Percentiles rank a stretch among this genome's conserved stretches.
These are phyloP conservation scores for Calendula officinalis DNA, from an alignment of 129 eudicot genomes.

Conservation along the genomic window DNA sequence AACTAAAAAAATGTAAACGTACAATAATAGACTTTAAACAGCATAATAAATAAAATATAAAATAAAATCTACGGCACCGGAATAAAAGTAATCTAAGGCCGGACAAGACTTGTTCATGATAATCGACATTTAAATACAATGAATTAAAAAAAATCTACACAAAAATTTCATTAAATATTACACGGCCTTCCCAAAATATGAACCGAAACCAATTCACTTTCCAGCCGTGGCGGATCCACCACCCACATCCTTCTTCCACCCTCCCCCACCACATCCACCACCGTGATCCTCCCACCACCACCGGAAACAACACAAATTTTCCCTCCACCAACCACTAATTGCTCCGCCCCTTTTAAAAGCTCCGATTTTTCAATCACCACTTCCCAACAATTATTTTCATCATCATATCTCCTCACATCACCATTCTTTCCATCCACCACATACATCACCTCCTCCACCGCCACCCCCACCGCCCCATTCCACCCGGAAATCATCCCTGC, in stretches of 20 bases:
- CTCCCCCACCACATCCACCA: conserved; percentile 51
- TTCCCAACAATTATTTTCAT: conserved; percentile 50
- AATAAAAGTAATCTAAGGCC: conserved; percentile 15
- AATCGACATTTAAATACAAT: neutral
- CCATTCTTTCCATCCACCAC: conserved; percentile 60
- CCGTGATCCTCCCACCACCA: conserved; percentile 39
- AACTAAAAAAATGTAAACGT: too few species aligned
- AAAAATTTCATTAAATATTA: conserved; percentile 13
- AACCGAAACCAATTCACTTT: conserved; percentile 50
- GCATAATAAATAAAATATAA: neutral
- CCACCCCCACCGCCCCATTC: conserved; percentile 56
- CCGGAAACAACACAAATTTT: conserved; percentile 50
- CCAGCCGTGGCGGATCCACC: conserved; percentile 49
- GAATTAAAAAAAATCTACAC: neutral
- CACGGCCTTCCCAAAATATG: conserved; percentile 62
- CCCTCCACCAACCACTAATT: conserved; percentile 52
- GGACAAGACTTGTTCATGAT: conserved; percentile 15
- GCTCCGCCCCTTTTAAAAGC: conserved; percentile 47
- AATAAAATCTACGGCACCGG: neutral
- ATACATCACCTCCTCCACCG: conserved; percentile 45
- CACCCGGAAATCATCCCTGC: conserved; percentile 66
- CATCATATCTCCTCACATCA: conserved; percentile 43
- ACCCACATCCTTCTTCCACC: conserved; percentile 38
- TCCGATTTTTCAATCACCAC: conserved; percentile 41
- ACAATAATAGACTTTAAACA: neutral